A percentile compares a stretch with the other conserved stretches of the same genome.
Evolutionary conservation across 2,329 filamentous ascomycete species (phyloP).

Genomic region (Verticillium isaacii): DNA sequence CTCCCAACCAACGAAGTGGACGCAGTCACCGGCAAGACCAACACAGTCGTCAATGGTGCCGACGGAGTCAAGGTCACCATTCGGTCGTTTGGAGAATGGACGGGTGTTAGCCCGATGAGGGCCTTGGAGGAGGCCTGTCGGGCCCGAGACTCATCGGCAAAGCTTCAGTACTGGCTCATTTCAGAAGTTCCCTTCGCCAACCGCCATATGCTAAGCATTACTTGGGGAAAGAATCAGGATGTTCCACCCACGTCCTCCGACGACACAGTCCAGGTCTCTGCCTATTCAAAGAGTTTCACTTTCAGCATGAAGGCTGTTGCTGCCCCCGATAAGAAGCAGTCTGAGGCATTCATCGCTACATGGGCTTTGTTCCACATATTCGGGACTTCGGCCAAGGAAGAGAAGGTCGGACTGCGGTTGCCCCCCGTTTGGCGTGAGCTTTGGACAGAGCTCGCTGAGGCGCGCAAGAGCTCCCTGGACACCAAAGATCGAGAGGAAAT

Average conservation of each 20-base stretch:
- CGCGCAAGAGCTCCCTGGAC: slow-evolving; percentile 67
- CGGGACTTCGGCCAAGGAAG: slow-evolving; percentile 72
- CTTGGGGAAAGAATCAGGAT: slow-evolving; percentile 73
- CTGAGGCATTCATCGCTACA: slow-evolving; percentile 82
- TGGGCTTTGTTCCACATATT: slow-evolving; percentile 78
- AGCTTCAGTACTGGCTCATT: slow-evolving; percentile 62
- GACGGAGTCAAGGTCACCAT: slow-evolving; percentile 56
- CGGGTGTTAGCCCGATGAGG: slow-evolving; percentile 69
- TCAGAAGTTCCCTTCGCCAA: slow-evolving; percentile 73
- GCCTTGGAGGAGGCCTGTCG: slow-evolving; percentile 85
- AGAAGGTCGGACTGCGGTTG: slow-evolving; percentile 75
- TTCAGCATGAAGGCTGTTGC: slow-evolving; percentile 74
- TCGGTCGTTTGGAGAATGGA: slow-evolving; percentile 79
- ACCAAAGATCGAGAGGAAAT: slow-evolving; percentile 64
- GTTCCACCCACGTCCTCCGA: slow-evolving; percentile 32
- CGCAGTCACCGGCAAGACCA: slow-evolving; percentile 51
- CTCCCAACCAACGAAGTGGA: slow-evolving; percentile 59
- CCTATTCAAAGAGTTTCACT: slow-evolving; percentile 48
- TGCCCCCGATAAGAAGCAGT: slow-evolving; percentile 72
- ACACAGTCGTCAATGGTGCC: slow-evolving; percentile 47
- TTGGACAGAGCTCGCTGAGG: slow-evolving; percentile 72
- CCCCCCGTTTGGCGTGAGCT: slow-evolving; percentile 79
- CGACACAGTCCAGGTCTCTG: slow-evolving; percentile 32
- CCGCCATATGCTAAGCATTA: slow-evolving; percentile 68
- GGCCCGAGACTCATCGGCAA: slow-evolving; percentile 68